phyloP scores from a whole-genome alignment of 192 early-diverging fungal genomes.

The Spizellomyces punctatus region DNA sequence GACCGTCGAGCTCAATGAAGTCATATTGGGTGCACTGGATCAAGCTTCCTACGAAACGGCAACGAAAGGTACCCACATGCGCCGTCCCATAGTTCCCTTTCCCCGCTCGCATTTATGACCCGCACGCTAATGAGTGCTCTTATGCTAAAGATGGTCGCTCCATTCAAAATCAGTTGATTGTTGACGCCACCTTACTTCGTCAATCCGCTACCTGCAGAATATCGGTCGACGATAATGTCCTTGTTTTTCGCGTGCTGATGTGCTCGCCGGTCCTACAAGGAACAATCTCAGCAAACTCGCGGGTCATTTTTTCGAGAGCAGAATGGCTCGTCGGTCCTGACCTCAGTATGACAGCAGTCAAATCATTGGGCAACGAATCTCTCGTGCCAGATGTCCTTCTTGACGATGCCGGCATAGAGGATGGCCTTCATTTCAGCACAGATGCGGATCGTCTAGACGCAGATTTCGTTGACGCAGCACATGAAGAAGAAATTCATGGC shows the following conservation, averaged over 20 bases:
- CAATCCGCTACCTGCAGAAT: slow-evolving; percentile 13
- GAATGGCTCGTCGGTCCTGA: slow-evolving; percentile 2
- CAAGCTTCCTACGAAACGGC: slow-evolving; percentile 53
- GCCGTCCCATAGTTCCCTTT: slow-evolving; percentile 21
- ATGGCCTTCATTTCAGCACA: slow-evolving; percentile 30
- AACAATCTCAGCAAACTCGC: slow-evolving; percentile 52
- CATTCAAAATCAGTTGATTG: neutral
- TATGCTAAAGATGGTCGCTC: neutral
- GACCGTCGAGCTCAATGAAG: slow-evolving; percentile 59
- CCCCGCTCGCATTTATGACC: neutral
- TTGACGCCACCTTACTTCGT: slow-evolving; percentile 11
- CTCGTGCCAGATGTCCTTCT: slow-evolving; percentile 12
- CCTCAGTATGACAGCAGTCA: slow-evolving; percentile 31
- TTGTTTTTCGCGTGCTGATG: slow-evolving; percentile 55
- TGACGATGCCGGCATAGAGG: slow-evolving; percentile 6
- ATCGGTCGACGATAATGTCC: slow-evolving; percentile 1
- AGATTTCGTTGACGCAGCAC: slow-evolving; percentile 33
- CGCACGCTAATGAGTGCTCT: neutral
- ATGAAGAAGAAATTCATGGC: slow-evolving; percentile 49
- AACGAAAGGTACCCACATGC: slow-evolving; percentile 46
- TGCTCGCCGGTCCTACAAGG: slow-evolving; percentile 71
- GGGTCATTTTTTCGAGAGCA: slow-evolving; percentile 58
- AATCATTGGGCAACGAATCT: slow-evolving; percentile 12
- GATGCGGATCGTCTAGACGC: slow-evolving; percentile 9
- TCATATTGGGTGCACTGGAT: slow-evolving; percentile 63